Evolutionary conservation across 140 eudicot species (phyloP).

Genomic region (Anethum foeniculum): DNA sequence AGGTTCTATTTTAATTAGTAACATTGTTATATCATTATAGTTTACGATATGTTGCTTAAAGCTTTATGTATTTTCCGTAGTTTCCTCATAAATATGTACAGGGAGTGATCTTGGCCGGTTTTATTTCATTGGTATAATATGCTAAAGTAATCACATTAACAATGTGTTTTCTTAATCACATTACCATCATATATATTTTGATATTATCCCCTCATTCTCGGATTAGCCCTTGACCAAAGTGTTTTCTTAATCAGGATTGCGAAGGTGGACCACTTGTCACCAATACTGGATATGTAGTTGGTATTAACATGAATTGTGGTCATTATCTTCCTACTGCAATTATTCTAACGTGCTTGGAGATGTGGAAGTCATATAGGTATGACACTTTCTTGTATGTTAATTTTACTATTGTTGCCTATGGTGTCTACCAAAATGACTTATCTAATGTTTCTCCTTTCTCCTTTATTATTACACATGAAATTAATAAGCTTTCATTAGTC

Average conservation of each 20-base stretch:
- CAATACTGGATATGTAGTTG: not conserved
- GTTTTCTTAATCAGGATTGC: not conserved
- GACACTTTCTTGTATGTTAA: not conserved
- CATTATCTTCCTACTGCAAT: not conserved
- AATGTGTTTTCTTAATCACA: too few species aligned
- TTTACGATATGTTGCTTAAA: too few species aligned
- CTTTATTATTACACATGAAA: too few species aligned
- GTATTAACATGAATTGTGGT: not conserved
- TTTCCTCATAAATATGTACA: too few species aligned
- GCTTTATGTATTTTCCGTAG: too few species aligned
- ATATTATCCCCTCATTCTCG: not conserved
- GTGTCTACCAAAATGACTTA: not conserved
- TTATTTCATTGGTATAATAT: too few species aligned
- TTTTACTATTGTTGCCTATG: not conserved
- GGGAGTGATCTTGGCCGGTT: not conserved
- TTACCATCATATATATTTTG: too few species aligned
- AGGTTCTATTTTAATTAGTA: too few species aligned
- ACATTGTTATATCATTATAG: too few species aligned
- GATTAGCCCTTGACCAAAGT: not conserved
- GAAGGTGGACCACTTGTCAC: slow-evolving; percentile 2
- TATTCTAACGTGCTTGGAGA: not conserved
- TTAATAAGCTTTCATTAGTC: too few species aligned
- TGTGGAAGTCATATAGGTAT: not conserved
- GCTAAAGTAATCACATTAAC: not conserved
- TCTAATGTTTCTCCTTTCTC: too few species aligned